phyloP scores from a whole-genome alignment of 495 filamentous ascomycete genomes.

The Terfezia claveryi region DNA sequence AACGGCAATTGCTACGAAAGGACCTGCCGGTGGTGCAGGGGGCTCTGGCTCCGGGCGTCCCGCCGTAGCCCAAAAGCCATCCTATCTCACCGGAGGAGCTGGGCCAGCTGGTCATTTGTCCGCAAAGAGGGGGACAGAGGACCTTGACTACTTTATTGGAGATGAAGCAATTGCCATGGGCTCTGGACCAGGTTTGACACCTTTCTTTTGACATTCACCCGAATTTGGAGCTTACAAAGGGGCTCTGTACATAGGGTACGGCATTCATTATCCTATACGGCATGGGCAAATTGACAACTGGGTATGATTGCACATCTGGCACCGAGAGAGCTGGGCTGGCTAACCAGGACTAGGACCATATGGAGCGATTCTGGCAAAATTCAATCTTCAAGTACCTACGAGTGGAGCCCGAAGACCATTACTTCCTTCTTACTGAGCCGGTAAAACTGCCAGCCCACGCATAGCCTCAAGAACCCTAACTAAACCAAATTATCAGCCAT shows the following conservation, averaged over 20 bases:
- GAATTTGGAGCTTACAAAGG: not conserved
- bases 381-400: constrained; percentile 98
- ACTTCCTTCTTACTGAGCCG: constrained; percentile 92
- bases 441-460: constrained; percentile 28
- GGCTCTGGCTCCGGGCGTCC: constrained; percentile 70
- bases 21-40: constrained; percentile 37
- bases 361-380: constrained; percentile 99
- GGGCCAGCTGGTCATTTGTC: constrained; percentile 62
- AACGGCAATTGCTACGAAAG: constrained; percentile 92
- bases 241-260: constrained; percentile 42
- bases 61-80: constrained; percentile 77
- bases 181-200: constrained; percentile 46
- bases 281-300: constrained; percentile 98
- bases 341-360: constrained; percentile 47
- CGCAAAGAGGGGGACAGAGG: constrained; percentile 85
- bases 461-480: not conserved
- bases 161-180: constrained; percentile 79
- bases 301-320: constrained; percentile 28
- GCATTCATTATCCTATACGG: constrained; percentile 86
- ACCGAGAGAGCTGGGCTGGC: constrained; percentile 11
- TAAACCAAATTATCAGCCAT: constrained; percentile 33
- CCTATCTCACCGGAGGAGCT: constrained; percentile 78
- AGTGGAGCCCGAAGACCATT: constrained; percentile 94
- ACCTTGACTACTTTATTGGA: constrained; percentile 96
- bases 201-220: not conserved